Evolutionary conservation across 179 eudicot species (phyloP), one percentile per base, ranked within the genome.

Genomic region (Actinidia arguta): DNA sequence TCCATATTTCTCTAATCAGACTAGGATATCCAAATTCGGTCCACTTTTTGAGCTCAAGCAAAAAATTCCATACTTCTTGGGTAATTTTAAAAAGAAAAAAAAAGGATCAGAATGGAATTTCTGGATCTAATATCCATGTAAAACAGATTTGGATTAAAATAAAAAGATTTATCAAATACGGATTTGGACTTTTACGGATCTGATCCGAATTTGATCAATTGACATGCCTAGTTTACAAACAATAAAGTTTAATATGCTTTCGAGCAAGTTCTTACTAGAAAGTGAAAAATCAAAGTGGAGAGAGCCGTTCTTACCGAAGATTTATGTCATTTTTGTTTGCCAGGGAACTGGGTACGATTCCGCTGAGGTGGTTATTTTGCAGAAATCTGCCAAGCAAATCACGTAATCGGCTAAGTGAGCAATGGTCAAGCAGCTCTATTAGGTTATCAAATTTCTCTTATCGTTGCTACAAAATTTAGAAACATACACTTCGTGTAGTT

Each of bases 401-500:
- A 54, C 39, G 58, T 25, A 39, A 61, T n/a, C 31, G 24, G 71
- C 52, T 5, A 46, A 48, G 56, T 73, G 16, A 25, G 36, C 72
- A 13, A 78, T 8, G 4, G 2, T 61, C 20, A 76, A 62, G 5
- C 20, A 56, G 51, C 13, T 1, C 58, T 1, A 16, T 48, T 4
- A 68, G n/a, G 18, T 7, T 16, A n/a, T 22, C 48, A 16, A 36
- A 39, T 16, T 68, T 31, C 50, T 31, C 36, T 31, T 31, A 31
- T 31, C 36, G 36, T 31, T 31, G 36, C 36, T 31, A 31, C 2
- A 31, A 31, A 31, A 31, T 31, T 31, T 31, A 3, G 27, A 66
- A 46, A 52, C 86, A 39, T 95, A 96, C 99, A 95, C 73, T 85
- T 96, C 95, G 44, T 76, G 87, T 24, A 96, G 92, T 25, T 80